Evolutionary conservation across 2,329 filamentous ascomycete species (phyloP), one percentile per base, ranked within the genome.

Genomic region (Paracoccidioides lutzii): DNA sequence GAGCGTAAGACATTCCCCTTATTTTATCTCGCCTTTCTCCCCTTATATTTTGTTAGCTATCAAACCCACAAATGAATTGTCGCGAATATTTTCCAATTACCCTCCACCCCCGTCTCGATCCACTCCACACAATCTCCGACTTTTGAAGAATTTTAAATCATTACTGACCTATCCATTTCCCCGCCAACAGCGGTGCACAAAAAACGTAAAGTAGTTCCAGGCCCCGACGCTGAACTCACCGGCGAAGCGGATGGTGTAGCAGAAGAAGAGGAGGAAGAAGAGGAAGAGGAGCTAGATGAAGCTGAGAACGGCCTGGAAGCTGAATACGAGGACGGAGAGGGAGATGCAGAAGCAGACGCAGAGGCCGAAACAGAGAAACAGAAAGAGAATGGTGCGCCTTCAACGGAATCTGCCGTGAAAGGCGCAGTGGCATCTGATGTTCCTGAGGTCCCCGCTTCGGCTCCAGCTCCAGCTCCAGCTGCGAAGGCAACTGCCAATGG

Each of bases 181-280:
- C 46, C 9, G 22, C 14, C 15, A 61, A 60, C 55, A 52, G 60
- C 62, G 22, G 59, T 60, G 4, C 54, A 59, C 45, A 67, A 67
- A 55, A 64, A 63, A 58, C 63, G 59, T 54, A 66, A 64, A 54
- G 65, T 61, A 5, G 58, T 57, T 6, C 61, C 63, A 43, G 60
- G 54, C 7, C 22, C 49, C 3, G 37, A 52, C 38, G 55, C 59
- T 9, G 53, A 57, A n/a, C 42, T 37, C 5, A 28, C 41, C 32
- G 56, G 46, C 8, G 55, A 51, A 22, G 53, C 42, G 32, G 58
- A 52, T 22, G 66, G 64, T 22, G 59, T 60, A 15, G 61, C 63
- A 45, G 61, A 66, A 56, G 67, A 66, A 37, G 65, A 66, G 7
- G 62, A 60, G 10, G 66, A 65, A 53, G 63, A 63, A 7, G 60